These are phyloP conservation scores for Anthostomella pinea DNA, from an alignment of 2,329 filamentous ascomycete genomes.

Conservation along the genomic window DNA sequence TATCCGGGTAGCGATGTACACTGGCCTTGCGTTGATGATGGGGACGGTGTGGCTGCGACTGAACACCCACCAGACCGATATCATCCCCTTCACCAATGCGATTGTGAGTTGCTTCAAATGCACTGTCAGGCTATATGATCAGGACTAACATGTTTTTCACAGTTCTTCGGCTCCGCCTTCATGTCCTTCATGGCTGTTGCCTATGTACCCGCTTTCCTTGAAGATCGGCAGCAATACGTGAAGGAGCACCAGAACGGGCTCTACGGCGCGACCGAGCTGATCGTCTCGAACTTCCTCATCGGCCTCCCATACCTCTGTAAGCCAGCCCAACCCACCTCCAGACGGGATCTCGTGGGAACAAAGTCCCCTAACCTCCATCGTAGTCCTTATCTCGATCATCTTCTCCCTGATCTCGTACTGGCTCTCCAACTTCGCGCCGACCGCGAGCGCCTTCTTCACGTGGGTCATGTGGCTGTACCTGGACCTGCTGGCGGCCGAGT, in stretches of 20 bases:
- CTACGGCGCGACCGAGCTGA: constrained; percentile 70
- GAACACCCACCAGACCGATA: constrained; percentile 63
- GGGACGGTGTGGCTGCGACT: constrained; percentile 83
- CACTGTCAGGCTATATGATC: not conserved
- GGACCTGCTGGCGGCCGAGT: constrained; percentile 78
- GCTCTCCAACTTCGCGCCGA: constrained; percentile 71
- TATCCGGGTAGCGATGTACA: constrained; percentile 76
- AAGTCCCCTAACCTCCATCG: too few species aligned
- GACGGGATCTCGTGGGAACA: too few species aligned
- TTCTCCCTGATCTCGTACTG: constrained; percentile 78
- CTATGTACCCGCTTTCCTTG: constrained; percentile 80
- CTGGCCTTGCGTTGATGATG: constrained; percentile 78
- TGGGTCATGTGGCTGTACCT: constrained; percentile 85
- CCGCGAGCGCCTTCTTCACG: constrained; percentile 65
- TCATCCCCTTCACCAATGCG: constrained; percentile 79
- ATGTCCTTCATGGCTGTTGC: constrained; percentile 83
- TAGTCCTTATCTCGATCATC: constrained; percentile 69
- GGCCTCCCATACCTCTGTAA: constrained; percentile 74
- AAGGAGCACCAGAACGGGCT: constrained; percentile 82
- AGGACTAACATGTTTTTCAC: not conserved
- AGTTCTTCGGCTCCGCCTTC: constrained; percentile 70
- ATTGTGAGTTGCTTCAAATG: constrained; percentile 45
- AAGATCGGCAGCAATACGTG: constrained; percentile 69
- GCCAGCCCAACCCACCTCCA: constrained; percentile 19
- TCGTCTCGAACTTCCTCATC: constrained; percentile 77